A percentile compares a stretch with the other conserved stretches of the same genome.
phyloP scores from a whole-genome alignment of 2,329 filamentous ascomycete genomes.

The Phaeosphaeriaceae sp. region DNA sequence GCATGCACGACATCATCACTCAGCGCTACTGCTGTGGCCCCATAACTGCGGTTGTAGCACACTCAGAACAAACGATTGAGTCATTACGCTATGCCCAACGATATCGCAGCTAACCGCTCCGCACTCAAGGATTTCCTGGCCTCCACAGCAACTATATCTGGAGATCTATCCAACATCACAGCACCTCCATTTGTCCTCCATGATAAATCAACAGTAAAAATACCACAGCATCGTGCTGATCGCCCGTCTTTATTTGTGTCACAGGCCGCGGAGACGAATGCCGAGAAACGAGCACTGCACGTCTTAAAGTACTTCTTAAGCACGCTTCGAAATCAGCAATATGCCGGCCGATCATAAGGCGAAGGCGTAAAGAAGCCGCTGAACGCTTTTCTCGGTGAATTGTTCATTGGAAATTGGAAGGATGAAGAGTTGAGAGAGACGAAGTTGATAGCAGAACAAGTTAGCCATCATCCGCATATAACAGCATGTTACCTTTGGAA shows the following conservation, averaged over 20 bases:
- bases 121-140: constrained; percentile 41
- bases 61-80: background rate
- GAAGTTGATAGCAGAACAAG: constrained; percentile 53
- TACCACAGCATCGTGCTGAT: constrained; percentile 56
- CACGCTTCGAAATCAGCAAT: constrained; percentile 56
- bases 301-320: constrained; percentile 59
- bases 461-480: constrained; percentile 55
- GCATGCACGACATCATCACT: constrained; percentile 15
- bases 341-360: constrained; percentile 51
- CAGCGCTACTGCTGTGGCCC: background rate
- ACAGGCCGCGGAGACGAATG: constrained; percentile 50
- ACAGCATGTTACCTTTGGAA: constrained; percentile 58
- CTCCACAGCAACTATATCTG: constrained; percentile 54
- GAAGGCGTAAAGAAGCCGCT: constrained; percentile 59
- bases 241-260: constrained; percentile 55
- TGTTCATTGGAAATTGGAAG: constrained; percentile 51
- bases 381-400: constrained; percentile 58
- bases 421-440: constrained; percentile 48
- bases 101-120: constrained; percentile 38
- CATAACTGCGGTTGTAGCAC: constrained; percentile 4
- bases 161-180: constrained; percentile 55
- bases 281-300: constrained; percentile 51
- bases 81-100: constrained; percentile 18
- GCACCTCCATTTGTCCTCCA: constrained; percentile 55
- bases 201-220: constrained; percentile 54